A percentile compares a stretch with the other conserved stretches of the same genome.
These are phyloP conservation scores for Fonsecaea nubica DNA, from an alignment of 2,329 filamentous ascomycete genomes.

Conservation along the genomic window DNA sequence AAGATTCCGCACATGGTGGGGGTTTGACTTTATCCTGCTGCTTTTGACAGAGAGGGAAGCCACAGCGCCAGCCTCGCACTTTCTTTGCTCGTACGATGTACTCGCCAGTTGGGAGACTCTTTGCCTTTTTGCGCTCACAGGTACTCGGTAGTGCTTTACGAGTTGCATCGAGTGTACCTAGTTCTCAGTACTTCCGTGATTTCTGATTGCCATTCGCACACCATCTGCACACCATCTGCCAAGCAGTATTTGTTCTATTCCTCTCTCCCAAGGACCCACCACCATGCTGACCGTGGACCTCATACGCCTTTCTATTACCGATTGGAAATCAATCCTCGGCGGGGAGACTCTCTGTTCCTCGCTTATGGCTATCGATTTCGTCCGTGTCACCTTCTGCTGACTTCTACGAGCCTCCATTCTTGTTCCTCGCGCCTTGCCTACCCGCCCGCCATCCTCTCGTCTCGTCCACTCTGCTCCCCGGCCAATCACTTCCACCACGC, in stretches of 20 bases:
- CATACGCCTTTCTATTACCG: not conserved
- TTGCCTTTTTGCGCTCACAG: too few relatives aligned
- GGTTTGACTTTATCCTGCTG: not conserved
- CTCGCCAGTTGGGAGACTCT: too few relatives aligned
- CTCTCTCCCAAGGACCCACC: not conserved
- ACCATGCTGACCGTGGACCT: not conserved
- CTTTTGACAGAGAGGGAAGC: not conserved
- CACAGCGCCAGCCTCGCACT: not conserved
- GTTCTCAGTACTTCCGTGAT: too few relatives aligned
- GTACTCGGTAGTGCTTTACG: too few relatives aligned
- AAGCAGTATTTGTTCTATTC: too few relatives aligned
- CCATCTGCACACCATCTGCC: too few relatives aligned
- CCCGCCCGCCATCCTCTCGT: constrained; percentile 66
- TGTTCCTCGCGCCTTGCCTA: constrained; percentile 38
- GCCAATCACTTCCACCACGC: constrained; percentile 1
- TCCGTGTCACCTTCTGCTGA: constrained; percentile 17
- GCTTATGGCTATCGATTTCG: constrained; percentile 1
- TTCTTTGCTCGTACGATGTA: too few relatives aligned
- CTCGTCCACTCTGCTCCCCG: constrained; percentile 64
- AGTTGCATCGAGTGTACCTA: too few relatives aligned
- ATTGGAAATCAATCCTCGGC: not conserved
- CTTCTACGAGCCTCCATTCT: constrained; percentile 5
- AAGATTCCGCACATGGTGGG: not conserved
- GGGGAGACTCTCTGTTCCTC: not conserved
- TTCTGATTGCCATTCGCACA: too few relatives aligned